A percentile compares a stretch with the other conserved stretches of the same genome.
Conservation (phyloP, 2,329 filamentous ascomycete species). For the Leptosphaerulina australis region DNA sequence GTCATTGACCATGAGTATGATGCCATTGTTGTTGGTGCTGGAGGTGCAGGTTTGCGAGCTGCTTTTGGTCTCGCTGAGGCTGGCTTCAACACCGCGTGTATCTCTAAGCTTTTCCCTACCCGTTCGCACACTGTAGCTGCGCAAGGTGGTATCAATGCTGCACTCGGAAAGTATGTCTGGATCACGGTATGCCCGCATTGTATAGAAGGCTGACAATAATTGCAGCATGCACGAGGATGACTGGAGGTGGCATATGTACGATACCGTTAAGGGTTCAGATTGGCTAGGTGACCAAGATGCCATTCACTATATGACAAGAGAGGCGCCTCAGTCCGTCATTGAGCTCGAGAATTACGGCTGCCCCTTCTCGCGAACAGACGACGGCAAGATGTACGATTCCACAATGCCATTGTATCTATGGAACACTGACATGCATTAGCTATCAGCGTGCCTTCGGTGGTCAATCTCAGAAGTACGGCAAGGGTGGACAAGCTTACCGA, state of each 20-base stretch:
- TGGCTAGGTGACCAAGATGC: conserved; percentile 98
- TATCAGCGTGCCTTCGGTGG: conserved; percentile 99
- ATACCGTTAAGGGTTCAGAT: conserved; percentile 96
- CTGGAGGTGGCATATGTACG: conserved; percentile 99
- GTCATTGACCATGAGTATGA: conserved; percentile 99
- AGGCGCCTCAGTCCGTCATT: conserved; percentile 88
- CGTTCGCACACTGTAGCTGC: conserved; percentile 81
- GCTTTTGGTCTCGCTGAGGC: conserved; percentile 87
- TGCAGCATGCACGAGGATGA: conserved; percentile 89
- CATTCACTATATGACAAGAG: conserved; percentile 98
- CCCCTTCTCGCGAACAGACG: conserved; percentile 94
- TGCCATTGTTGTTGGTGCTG: conserved; percentile 89
- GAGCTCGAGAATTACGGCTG: conserved; percentile 98
- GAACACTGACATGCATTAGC: conserved; percentile 50
- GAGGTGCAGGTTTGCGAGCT: conserved; percentile 79
- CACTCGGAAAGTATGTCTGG: conserved; percentile 71
- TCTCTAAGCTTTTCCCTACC: conserved; percentile 84
- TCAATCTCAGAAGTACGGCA: conserved; percentile 92
- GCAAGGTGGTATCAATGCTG: conserved; percentile 83
- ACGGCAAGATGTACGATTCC: conserved; percentile 78
- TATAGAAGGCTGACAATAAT: conserved; percentile 27
- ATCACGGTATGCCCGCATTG: not conserved
- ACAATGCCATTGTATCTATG: not conserved
- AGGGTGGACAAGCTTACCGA: conserved; percentile 97
- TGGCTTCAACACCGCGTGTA: conserved; percentile 88